Conservation (phyloP, 1,284 basidiomycete genomes). For the Ustilago trichophora region DNA sequence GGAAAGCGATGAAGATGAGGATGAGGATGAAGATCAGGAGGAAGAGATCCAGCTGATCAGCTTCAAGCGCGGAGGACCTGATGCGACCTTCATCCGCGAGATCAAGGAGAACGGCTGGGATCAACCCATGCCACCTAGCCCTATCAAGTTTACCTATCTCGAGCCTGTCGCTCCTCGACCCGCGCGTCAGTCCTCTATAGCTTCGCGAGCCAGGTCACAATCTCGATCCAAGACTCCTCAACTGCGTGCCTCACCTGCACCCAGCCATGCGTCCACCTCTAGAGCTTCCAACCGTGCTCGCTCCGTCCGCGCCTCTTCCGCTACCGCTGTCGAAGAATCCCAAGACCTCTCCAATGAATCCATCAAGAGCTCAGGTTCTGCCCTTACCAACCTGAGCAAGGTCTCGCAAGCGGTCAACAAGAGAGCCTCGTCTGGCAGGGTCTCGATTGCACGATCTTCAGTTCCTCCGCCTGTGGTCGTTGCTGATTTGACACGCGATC, state of each 20-base stretch:
- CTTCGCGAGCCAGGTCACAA: conserved; percentile 10
- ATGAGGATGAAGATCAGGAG: conserved; percentile 23
- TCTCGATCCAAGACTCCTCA: conserved; percentile 38
- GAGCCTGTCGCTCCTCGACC: conserved; percentile 17
- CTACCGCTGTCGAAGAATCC: conserved; percentile 3
- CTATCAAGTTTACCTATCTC: conserved; percentile 46
- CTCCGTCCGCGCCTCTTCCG: conserved; percentile 15
- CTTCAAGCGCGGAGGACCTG: conserved; percentile 37
- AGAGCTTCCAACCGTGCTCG: conserved; percentile 4
- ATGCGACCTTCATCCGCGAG: conserved; percentile 44
- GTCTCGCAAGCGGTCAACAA: conserved; percentile 4
- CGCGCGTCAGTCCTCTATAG: conserved; percentile 8
- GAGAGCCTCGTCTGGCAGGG: conserved; percentile 1
- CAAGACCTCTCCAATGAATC: conserved; percentile 24
- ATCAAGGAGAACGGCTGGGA: conserved; percentile 47
- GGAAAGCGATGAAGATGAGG: conserved; percentile 12
- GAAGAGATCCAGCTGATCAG: conserved; percentile 37
- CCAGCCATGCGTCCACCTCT: conserved; percentile 11
- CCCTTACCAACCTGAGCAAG: conserved; percentile 11
- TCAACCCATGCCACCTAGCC: conserved; percentile 21
- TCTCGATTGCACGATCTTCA: conserved; percentile 7
- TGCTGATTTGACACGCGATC: conserved; percentile 32
- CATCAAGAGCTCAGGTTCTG: conserved; percentile 27
- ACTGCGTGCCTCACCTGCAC: conserved; percentile 17
- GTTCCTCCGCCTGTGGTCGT: conserved; percentile 19